These are phyloP conservation scores for Hypoxylon subgilvum DNA, from an alignment of 495 filamentous ascomycete species.

Conservation along the genomic window DNA sequence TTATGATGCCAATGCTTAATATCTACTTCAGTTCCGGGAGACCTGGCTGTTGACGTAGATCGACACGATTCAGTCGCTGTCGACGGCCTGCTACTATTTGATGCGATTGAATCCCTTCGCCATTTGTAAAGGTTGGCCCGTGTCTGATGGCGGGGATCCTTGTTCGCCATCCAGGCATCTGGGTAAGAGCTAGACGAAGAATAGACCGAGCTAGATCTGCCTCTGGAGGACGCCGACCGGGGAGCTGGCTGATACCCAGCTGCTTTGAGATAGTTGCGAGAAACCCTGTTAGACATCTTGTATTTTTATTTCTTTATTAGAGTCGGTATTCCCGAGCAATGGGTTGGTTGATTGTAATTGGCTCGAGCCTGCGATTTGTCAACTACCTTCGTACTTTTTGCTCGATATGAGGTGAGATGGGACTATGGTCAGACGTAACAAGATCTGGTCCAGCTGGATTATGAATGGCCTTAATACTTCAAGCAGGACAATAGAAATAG, in stretches of 20 bases:
- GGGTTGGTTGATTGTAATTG: not conserved
- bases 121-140: conserved; percentile 6
- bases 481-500: too few relatives aligned
- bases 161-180: conserved; percentile 6
- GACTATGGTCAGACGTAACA: not conserved
- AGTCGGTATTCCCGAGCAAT: not conserved
- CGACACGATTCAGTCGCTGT: not conserved
- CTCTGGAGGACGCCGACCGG: not conserved
- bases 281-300: conserved; percentile 9
- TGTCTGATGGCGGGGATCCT: not conserved
- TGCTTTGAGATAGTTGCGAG: too few relatives aligned
- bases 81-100: not conserved
- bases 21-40: not conserved
- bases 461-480: too few relatives aligned
- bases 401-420: not conserved
- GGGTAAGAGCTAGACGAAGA: not conserved
- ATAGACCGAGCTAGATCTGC: not conserved
- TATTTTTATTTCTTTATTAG: not conserved
- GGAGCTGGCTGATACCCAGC: not conserved
- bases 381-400: too few relatives aligned
- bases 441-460: not conserved
- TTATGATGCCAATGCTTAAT: not conserved
- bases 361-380: not conserved
- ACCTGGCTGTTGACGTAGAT: not conserved
- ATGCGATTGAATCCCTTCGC: conserved; percentile 4